These are phyloP conservation scores for Arabis alpina DNA, from an alignment of 345 rosid genomes.

Conservation along the genomic window DNA sequence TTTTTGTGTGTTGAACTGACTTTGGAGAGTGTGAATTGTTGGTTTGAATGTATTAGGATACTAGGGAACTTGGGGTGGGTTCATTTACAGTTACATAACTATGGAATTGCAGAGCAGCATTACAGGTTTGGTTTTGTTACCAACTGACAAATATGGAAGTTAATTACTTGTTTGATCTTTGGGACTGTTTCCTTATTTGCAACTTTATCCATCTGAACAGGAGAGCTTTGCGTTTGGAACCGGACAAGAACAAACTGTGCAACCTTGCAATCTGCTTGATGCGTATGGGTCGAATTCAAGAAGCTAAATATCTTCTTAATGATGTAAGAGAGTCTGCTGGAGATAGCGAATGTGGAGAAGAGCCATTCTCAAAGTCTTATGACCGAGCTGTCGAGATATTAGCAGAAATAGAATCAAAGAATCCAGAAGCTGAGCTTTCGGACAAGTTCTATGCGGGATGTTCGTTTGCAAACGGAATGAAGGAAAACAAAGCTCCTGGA, in stretches of 20 bases:
- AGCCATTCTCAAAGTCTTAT: constrained; percentile 61
- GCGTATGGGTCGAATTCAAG: constrained; percentile 63
- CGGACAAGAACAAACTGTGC: constrained; percentile 73
- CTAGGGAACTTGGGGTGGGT: constrained; percentile 93
- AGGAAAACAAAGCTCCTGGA: constrained; percentile 37
- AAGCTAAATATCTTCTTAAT: constrained; percentile 69
- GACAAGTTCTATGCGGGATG: constrained; percentile 36
- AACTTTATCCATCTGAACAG: constrained; percentile 40
- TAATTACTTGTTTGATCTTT: neutral
- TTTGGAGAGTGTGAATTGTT: neutral
- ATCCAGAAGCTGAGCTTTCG: constrained; percentile 15
- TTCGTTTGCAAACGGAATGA: constrained; percentile 36
- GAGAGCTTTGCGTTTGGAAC: constrained; percentile 65
- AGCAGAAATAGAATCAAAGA: constrained; percentile 45
- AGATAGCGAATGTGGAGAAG: constrained; percentile 53
- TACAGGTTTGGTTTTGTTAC: constrained; percentile 54
- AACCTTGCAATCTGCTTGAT: constrained; percentile 81
- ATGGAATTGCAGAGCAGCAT: constrained; percentile 72
- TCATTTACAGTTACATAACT: constrained; percentile 69
- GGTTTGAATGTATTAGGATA: constrained; percentile 49
- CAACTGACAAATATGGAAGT: neutral
- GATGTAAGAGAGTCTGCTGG: constrained; percentile 50
- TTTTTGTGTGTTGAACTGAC: constrained; percentile 1
- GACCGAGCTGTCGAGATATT: constrained; percentile 68
- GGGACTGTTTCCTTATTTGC: neutral